Evolutionary conservation across 495 filamentous ascomycete genomes (phyloP), one percentile per base, ranked within the genome.

Genomic region (Talaromyces ruber): DNA sequence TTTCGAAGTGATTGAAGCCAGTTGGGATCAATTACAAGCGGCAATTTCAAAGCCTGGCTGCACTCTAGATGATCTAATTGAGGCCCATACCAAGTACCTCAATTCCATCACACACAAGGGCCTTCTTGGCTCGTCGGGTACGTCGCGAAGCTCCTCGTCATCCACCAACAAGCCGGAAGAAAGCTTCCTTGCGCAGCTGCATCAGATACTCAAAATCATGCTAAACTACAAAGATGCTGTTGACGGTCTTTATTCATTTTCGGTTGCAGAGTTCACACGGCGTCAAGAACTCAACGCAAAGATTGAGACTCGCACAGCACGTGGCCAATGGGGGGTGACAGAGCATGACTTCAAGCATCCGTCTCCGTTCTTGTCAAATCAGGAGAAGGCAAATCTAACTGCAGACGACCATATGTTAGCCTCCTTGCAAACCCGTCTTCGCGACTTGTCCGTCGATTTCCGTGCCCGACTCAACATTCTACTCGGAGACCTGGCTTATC

Each of bases 71-170:
- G 94, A 98, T 70, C 81, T 99, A 18, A 97, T 98, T 70, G 83
- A 83, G 50, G 95, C 94, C 11, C 95, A 99, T 72, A 89, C 86
- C 28, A 86, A 83, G 60, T 99, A 98, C 74, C 86, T 99, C 22
- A 90, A 89, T 54, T 86, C 86, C 43, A 97, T 99, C 73, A 99
- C 95, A 3, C 90, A 94, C 73, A 99, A 99, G 74, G 95, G 95
- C 52, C 84, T 99, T 5, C 80, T 99, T 0, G 92, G 93, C 14
- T 82, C 68, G 43, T 76, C 71, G 62, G 75, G 76, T 59, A 67
- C 70, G 18, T 72, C 69, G 37, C 69, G 70, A 47, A 63, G 70
- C 24, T 76, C 74, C 24, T 76, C 74, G 64, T 78, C 70, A 52
- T 72, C 62, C 47, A 56, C 72, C 59, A 76, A 76, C 58, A 79